A percentile compares a stretch with the other conserved stretches of the same genome.
phyloP scores from a whole-genome alignment of 106 monocot genomes.

The Apostasia ramifera region DNA sequence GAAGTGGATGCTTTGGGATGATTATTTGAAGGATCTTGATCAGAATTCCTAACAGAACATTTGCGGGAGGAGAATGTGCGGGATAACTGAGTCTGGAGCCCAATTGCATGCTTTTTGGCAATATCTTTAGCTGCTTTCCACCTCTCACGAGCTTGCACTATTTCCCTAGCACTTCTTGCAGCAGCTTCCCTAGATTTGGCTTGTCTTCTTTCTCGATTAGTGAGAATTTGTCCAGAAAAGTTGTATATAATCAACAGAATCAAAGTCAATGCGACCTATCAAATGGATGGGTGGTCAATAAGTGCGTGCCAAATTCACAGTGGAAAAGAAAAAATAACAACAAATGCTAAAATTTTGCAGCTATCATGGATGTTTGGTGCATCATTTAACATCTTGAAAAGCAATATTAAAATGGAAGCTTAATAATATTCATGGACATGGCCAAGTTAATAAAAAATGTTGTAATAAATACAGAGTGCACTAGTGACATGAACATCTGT shows the following conservation, averaged over 20 bases:
- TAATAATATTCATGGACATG: not conserved
- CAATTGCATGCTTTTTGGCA: slow-evolving; percentile 38
- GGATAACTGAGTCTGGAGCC: slow-evolving; percentile 33
- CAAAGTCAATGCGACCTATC: slow-evolving; percentile 35
- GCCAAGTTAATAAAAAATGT: too few species aligned
- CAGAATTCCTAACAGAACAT: slow-evolving; percentile 9
- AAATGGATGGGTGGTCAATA: not conserved
- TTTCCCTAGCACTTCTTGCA: slow-evolving; percentile 36
- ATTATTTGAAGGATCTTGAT: slow-evolving; percentile 2
- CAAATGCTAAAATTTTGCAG: too few species aligned
- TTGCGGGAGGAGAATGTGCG: slow-evolving; percentile 27
- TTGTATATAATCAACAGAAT: slow-evolving; percentile 59
- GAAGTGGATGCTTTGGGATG: slow-evolving; percentile 16
- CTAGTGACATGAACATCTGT: too few species aligned
- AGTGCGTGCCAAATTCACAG: not conserved
- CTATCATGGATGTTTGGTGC: not conserved
- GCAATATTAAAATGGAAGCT: not conserved
- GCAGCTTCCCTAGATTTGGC: slow-evolving; percentile 59
- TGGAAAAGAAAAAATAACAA: too few species aligned
- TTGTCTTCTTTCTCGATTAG: slow-evolving; percentile 31
- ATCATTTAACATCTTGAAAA: not conserved
- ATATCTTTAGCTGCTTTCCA: slow-evolving; percentile 55
- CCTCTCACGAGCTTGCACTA: slow-evolving; percentile 35
- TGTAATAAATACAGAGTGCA: too few species aligned
- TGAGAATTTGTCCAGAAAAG: slow-evolving; percentile 45